Conservation (phyloP, 176 grass and related monocot genomes). For the Areca catechu region DNA sequence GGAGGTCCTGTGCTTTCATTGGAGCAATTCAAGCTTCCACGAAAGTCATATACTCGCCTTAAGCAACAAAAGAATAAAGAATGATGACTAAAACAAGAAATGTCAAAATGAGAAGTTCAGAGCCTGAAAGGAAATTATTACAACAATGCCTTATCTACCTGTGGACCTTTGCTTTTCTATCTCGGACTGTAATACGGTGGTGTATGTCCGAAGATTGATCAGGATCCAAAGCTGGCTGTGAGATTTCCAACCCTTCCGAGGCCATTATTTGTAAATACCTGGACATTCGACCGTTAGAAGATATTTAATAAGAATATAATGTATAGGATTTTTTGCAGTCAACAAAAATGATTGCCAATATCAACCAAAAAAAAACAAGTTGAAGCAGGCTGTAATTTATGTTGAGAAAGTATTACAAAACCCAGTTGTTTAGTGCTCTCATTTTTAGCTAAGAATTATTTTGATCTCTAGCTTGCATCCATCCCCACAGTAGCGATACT, state of each 20-base stretch:
- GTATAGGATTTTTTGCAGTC: too few species aligned
- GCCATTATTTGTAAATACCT: slow-evolving; percentile 96
- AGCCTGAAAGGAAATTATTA: neutral
- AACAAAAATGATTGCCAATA: too few species aligned
- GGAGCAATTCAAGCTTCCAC: slow-evolving; percentile 71
- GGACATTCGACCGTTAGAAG: slow-evolving; percentile 1
- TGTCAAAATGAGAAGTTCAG: neutral
- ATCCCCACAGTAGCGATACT: too few species aligned
- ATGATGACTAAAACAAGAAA: neutral
- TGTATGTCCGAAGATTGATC: slow-evolving; percentile 89
- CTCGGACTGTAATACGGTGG: slow-evolving; percentile 83
- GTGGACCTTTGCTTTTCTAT: slow-evolving; percentile 79
- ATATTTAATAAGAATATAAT: neutral
- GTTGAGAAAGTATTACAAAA: too few species aligned
- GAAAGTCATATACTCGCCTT: slow-evolving; percentile 74
- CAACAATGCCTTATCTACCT: slow-evolving; percentile 26
- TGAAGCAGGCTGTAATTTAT: too few species aligned
- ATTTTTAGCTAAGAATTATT: too few species aligned
- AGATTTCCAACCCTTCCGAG: slow-evolving; percentile 92
- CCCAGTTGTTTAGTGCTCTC: too few species aligned
- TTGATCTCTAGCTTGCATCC: too few species aligned
- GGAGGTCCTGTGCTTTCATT: slow-evolving; percentile 84
- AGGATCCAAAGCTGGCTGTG: slow-evolving; percentile 89
- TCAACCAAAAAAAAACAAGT: too few species aligned
- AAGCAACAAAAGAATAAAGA: slow-evolving; percentile 10